Evolutionary conservation across 2,329 filamentous ascomycete species (phyloP).

Genomic region (Botryotinia calthae): DNA sequence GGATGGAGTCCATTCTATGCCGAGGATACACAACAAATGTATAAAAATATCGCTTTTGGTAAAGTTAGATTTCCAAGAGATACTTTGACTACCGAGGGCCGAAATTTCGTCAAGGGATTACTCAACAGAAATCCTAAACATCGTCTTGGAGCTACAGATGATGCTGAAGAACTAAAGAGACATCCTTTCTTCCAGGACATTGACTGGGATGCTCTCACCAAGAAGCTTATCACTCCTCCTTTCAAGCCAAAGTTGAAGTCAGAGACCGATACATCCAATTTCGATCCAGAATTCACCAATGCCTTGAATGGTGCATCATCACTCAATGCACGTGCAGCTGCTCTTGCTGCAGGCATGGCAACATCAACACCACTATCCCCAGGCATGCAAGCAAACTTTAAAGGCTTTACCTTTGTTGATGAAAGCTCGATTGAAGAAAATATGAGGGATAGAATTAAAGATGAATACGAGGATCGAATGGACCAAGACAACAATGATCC

Average conservation of each 20-base stretch:
- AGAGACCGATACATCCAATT: constrained; percentile 95
- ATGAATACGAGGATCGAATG: constrained; percentile 58
- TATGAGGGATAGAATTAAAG: constrained; percentile 55
- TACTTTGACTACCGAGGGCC: constrained; percentile 87
- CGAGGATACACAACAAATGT: constrained; percentile 99
- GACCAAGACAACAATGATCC: constrained; percentile 54
- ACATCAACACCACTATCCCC: constrained; percentile 91
- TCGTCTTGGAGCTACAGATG: constrained; percentile 82
- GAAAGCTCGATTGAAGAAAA: constrained; percentile 92
- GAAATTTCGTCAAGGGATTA: constrained; percentile 96
- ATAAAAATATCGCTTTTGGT: constrained; percentile 99
- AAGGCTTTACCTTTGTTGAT: constrained; percentile 98
- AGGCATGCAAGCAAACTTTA: constrained; percentile 96
- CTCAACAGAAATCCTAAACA: constrained; percentile 97
- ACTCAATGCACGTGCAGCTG: constrained; percentile 85
- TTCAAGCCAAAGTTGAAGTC: constrained; percentile 98
- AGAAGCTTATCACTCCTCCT: constrained; percentile 90
- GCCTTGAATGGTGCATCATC: constrained; percentile 84
- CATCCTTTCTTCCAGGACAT: constrained; percentile 95
- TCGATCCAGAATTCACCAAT: constrained; percentile 97
- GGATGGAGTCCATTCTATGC: constrained; percentile 99
- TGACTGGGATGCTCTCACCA: constrained; percentile 83
- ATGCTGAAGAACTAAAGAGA: constrained; percentile 90
- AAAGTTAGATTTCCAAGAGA: constrained; percentile 96
- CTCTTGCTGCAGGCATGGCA: constrained; percentile 78